A percentile compares a stretch with the other conserved stretches of the same genome.
Conservation (phyloP, 257 asterid species). For the Solanum ossicruentum region DNA sequence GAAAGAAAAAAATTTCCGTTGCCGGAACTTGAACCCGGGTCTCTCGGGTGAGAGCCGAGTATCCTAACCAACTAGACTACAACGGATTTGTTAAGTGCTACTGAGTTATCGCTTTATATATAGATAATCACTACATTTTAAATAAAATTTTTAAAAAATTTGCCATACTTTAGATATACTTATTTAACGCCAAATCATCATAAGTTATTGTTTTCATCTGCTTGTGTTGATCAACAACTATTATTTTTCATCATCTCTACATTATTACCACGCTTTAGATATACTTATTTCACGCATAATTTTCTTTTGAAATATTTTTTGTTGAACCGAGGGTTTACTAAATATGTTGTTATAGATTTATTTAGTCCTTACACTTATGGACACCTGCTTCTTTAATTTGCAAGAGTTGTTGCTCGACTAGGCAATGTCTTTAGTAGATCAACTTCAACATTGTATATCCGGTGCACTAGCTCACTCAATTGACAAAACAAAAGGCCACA, state of each 20-base stretch:
- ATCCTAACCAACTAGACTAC: conserved; percentile 91
- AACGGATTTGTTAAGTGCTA: neutral
- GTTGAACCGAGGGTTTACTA: neutral
- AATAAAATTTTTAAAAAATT: too few species aligned
- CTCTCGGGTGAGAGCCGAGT: conserved; percentile 98
- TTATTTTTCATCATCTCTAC: too few species aligned
- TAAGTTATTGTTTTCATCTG: too few species aligned
- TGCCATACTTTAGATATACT: too few species aligned
- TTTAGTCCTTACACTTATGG: neutral
- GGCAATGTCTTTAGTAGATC: neutral
- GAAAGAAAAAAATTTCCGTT: conserved; percentile 32
- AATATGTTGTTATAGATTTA: too few species aligned
- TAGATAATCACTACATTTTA: too few species aligned
- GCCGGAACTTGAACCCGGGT: conserved; percentile 97
- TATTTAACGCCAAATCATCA: too few species aligned
- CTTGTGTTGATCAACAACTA: too few species aligned
- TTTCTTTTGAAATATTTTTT: too few species aligned
- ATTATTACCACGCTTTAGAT: too few species aligned
- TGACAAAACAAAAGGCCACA: neutral
- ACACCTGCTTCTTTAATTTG: neutral
- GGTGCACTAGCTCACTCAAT: neutral
- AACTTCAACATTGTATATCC: neutral
- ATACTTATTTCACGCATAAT: too few species aligned
- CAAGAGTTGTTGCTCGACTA: neutral
- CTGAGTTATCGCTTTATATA: too few species aligned